phyloP scores from a whole-genome alignment of 1,284 basidiomycete species.

The Fomitopsis palustris region DNA sequence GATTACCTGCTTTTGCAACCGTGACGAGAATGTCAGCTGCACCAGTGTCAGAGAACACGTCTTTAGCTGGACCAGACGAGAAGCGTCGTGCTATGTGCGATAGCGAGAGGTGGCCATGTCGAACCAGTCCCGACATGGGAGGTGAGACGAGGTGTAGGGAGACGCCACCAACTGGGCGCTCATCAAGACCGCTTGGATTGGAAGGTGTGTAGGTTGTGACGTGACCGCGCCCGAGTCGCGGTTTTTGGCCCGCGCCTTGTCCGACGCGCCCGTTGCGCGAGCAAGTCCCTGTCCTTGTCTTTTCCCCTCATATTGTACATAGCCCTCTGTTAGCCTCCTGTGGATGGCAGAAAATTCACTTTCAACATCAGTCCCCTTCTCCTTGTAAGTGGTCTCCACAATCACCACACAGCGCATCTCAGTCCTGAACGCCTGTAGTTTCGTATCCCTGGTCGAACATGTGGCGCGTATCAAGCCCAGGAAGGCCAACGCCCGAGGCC shows the following conservation, averaged over 20 bases:
- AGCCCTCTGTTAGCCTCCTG: background rate
- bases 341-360: background rate
- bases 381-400: constrained; percentile 3
- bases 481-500: background rate
- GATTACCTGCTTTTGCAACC: background rate
- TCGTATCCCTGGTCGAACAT: constrained; percentile 17
- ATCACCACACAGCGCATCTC: background rate
- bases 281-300: background rate
- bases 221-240: background rate
- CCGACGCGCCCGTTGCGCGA: background rate
- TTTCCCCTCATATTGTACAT: background rate
- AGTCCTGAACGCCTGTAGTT: constrained; percentile 4
- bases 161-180: background rate
- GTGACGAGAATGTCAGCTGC: background rate
- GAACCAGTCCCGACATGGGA: background rate
- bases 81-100: background rate
- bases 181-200: background rate
- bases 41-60: background rate
- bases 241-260: background rate
- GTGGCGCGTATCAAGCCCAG: constrained; percentile 16
- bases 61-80: background rate
- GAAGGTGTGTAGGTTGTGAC: background rate
- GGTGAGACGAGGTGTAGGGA: too few species aligned
- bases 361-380: constrained; percentile 1
- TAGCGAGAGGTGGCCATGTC: background rate